Base-by-base conservation (phyloP, 2,329 filamentous ascomycete genomes). In the Rhexocercosporidium sp. region DNA sequence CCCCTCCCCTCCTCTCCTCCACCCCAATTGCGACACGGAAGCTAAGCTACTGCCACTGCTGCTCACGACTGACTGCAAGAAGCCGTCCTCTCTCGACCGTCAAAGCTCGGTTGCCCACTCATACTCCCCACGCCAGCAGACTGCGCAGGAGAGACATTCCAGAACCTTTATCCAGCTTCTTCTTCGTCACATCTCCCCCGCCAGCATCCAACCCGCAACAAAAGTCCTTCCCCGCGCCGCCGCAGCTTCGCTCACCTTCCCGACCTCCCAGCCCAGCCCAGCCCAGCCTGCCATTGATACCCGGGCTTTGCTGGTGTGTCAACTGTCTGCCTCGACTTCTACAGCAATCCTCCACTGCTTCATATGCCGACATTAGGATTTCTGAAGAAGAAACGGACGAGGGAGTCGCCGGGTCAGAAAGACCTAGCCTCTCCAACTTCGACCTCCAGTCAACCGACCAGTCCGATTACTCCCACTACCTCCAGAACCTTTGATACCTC, bases 351-450 rank as follows among this genome's bases (percentile, higher is more conserved):
- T 57, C 66, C 68, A 72, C 72, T 72, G 67, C 71, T 75, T 75
- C 75, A 74, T 78, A 98, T 99, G 96, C 96, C 94, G 90, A 92
- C 88, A 81, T 88, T 97, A 85, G 93, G 93, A 81, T 94, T 97
- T 79, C 89, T 98, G 79, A 97, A 97, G 88, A 98, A 97, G 88
- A 97, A 97, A 88, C 91, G 94, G 88, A 97, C 94, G 83, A 96
- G 94, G 88, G 94, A 97, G 84, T 92, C 89, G 77, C 84, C 83
- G 77, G 86, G 85, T 79, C 92, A 89, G 74, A 85, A 83, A 78
- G 86, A 89, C 79, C 80, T 85, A 78, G 88, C 90, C 78, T 85
- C 88, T 79, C 89, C 92, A 79, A 86, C 86, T 75, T 88, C 89
- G 77, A 85, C 89, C 76, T 85, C 85, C 73, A 91, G 86, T 77